A percentile compares a stretch with the other conserved stretches of the same genome.
Conservation (phyloP, 352 stramenopile genomes). For the Pythium aphanidermatum region DNA sequence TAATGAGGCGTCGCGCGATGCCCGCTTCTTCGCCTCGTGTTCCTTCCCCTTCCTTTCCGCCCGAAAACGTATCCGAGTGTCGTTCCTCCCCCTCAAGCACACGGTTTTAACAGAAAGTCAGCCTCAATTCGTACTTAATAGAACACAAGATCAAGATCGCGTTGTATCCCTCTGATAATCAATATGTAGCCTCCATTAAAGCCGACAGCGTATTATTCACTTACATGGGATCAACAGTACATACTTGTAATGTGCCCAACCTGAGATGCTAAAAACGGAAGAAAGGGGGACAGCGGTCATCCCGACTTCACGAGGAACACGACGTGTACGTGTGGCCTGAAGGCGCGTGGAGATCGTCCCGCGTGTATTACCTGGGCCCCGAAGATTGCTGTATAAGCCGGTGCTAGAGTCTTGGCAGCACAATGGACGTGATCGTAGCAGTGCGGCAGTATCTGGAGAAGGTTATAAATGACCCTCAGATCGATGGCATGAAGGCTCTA, state of each 20-base stretch:
- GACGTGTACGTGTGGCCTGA: background rate
- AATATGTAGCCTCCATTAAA: too few species aligned
- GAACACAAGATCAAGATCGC: slow-evolving; percentile 14
- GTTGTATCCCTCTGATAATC: slow-evolving; percentile 8
- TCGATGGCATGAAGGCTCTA: slow-evolving; percentile 96
- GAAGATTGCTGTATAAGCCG: too few species aligned
- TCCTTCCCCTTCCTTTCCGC: slow-evolving; percentile 1
- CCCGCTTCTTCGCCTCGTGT: background rate
- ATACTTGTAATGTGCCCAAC: too few species aligned
- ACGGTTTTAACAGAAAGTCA: slow-evolving; percentile 14
- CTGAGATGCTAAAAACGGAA: slow-evolving; percentile 25
- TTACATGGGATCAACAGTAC: too few species aligned
- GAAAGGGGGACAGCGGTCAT: too few species aligned
- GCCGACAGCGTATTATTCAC: too few species aligned
- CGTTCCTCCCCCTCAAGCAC: slow-evolving; percentile 14
- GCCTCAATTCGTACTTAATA: too few species aligned
- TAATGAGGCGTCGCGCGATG: background rate
- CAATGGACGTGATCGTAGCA: slow-evolving; percentile 70
- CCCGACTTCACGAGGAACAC: too few species aligned
- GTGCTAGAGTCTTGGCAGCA: too few species aligned
- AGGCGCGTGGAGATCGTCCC: background rate
- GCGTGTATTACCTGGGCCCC: too few species aligned
- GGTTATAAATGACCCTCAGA: slow-evolving; percentile 73
- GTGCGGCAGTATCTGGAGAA: slow-evolving; percentile 77
- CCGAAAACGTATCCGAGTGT: slow-evolving; percentile 17